Evolutionary conservation across 257 asterid genomes (phyloP).

Genomic region (Petunia axillaris): DNA sequence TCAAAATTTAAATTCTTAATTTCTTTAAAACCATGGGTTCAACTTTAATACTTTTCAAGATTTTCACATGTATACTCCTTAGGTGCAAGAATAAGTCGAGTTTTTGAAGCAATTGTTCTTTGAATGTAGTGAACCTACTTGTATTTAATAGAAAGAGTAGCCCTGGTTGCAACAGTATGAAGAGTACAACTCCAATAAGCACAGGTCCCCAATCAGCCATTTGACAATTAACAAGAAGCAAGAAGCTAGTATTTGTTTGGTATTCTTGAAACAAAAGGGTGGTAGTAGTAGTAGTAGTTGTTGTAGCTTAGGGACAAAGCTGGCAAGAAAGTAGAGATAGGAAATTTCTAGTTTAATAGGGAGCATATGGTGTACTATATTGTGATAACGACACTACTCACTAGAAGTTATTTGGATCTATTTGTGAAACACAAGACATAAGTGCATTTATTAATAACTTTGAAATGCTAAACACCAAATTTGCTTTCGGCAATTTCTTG

Average conservation of each 20-base stretch:
- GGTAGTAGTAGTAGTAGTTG: neutral
- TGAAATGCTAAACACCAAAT: neutral
- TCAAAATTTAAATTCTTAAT: too few relatives aligned
- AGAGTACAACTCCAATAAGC: constrained; percentile 78
- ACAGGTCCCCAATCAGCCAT: constrained; percentile 98
- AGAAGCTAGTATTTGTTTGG: too few relatives aligned
- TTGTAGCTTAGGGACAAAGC: constrained; percentile 12
- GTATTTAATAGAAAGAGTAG: too few relatives aligned
- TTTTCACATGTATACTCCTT: too few relatives aligned
- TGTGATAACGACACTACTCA: neutral
- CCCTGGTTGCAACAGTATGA: constrained; percentile 76
- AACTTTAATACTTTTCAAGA: too few relatives aligned
- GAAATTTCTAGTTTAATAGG: neutral
- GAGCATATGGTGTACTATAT: neutral
- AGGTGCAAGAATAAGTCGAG: too few relatives aligned
- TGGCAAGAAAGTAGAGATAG: neutral
- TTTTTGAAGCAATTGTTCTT: too few relatives aligned
- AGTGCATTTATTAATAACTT: neutral
- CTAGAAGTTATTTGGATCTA: neutral
- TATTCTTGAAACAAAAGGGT: too few relatives aligned
- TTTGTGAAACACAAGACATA: neutral
- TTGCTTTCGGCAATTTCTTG: neutral
- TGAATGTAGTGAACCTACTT: too few relatives aligned
- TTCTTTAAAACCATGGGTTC: too few relatives aligned
- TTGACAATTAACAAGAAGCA: neutral